phyloP scores from a whole-genome alignment of 306 rosid species.

The Boehmeria nivea region DNA sequence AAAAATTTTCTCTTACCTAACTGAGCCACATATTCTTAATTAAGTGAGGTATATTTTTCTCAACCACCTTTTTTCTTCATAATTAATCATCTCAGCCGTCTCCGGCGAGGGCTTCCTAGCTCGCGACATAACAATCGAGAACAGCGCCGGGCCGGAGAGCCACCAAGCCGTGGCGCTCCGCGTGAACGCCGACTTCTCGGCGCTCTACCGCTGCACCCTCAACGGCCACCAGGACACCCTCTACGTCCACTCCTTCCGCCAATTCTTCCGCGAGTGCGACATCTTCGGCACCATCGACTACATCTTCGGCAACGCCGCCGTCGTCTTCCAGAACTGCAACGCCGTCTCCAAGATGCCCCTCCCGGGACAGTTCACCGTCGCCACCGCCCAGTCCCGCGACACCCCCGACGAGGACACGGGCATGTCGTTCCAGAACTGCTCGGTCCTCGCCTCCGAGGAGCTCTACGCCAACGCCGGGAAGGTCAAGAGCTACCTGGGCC shows the following conservation, averaged over 20 bases:
- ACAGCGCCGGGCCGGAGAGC: conserved; percentile 66
- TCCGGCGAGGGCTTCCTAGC: conserved; percentile 85
- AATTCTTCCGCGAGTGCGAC: conserved; percentile 78
- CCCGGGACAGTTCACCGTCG: conserved; percentile 51
- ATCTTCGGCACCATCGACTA: conserved; percentile 68
- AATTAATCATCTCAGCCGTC: conserved; percentile 42
- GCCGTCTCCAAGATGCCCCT: conserved; percentile 52
- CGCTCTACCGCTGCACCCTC: conserved; percentile 53
- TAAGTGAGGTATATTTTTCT: too few relatives aligned
- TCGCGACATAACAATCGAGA: conserved; percentile 57
- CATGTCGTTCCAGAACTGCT: conserved; percentile 69
- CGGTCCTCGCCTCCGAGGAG: conserved; percentile 46
- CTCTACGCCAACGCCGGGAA: conserved; percentile 26
- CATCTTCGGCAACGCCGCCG: conserved; percentile 83
- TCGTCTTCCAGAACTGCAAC: conserved; percentile 50
- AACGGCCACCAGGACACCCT: conserved; percentile 67
- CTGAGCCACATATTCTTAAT: too few relatives aligned
- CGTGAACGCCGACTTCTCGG: conserved; percentile 64
- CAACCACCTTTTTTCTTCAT: too few relatives aligned
- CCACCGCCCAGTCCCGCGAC: conserved; percentile 69
- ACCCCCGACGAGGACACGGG: conserved; percentile 58
- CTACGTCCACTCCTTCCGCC: conserved; percentile 69
- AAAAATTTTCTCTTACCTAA: too few relatives aligned
- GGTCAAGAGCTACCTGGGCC: conserved; percentile 61
- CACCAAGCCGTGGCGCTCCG: conserved; percentile 75